Base-by-base conservation (phyloP, 2,329 filamentous ascomycete species). In the Magnaporthiopsis poae region DNA sequence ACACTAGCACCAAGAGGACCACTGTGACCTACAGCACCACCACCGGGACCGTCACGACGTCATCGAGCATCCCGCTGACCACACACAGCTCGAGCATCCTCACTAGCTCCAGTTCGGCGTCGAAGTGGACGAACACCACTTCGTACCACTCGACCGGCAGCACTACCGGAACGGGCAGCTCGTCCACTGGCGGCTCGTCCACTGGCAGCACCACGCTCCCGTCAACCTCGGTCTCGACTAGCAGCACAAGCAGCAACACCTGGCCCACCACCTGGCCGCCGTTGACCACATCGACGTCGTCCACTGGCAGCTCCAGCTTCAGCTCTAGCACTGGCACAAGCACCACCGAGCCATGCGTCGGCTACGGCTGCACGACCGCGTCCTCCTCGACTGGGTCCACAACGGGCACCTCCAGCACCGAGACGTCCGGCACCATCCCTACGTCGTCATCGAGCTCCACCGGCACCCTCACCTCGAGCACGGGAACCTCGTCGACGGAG, bases 331-430 rank as follows among this genome's bases (percentile, higher is more conserved):
- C 31, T 11, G 61, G 29, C 29, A 60, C 63, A 1, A 33, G 36
- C 63, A 65, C 63, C n/a, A 27, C 63, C 12, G 63, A 35, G 2
- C 27, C 52, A 2, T 60, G 46, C 29, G 21, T n/a, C 25, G 59
- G 46, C 11, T 65, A 60, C n/a, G 33, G 63, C 25, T 35, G 27
- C 15, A 65, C 39, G 13, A 59, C 36, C 59, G 59, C n/a, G 4
- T 29, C 59, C 11, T 62, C 60, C 29, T 62, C 25, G 9, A 60
- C 29, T 12, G 52, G 29, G n/a, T 65, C 63, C n/a, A 65, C 63
- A 13, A 65, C 63, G 11, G 63, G 46, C 31, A 35, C 31, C 12
- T 56, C 25, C 12, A 65, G 29, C 27, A 61, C 64, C 3, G 64
- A 27, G 21, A 61, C 33, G 9, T 46, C 36, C n/a, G 39, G 46